Base-by-base conservation (phyloP, 139 green algal species). In the Chlorella sp. region DNA sequence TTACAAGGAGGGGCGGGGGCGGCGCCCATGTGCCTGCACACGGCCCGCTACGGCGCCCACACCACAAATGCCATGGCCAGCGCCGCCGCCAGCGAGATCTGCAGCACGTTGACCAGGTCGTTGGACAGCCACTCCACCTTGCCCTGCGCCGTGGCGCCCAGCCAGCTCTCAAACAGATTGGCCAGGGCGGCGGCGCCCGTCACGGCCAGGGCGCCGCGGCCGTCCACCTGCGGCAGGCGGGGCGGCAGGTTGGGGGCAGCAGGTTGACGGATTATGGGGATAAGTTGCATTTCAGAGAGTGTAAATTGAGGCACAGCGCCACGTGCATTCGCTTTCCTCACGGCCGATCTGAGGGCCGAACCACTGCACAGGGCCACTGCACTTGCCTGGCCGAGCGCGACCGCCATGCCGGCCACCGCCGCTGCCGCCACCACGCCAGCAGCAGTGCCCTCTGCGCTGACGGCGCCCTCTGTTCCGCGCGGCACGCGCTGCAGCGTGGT, bases 61-160 rank as follows among this genome's bases (percentile, higher is more conserved):
- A 73, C 65, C 65, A 72, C 67, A 51, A 85, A 32, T 0, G n/a
- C 78, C 47, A 92, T 80, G 12, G 95, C 94, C 20, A 97, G 65
- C 3, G 41, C 67, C 9, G 96, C 93, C 36, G 97, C 97, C 13
- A 98, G 21, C 30, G 69, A 91, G 82, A 99, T 99, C 87, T 99
- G 98, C 4, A 99, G 81, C 38, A 96, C 92, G 84, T 99, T 99
- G 26, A 99, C 95, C 1, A 98, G 41, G 85, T 99, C 97, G 80
- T 99, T 99, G 44, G 87, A 98, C 30, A 99, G 90, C 95, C 95
- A 99, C 1, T 82, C 79, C 34, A 95, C 79, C 3, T 82, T 84
- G 20, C 93, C 96, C 81, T 98, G 96, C 28, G 93, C 56, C 11
- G 86, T 91, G 17, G 97, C 97, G 3, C 97, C 97, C 28, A 99